Evolutionary conservation across 192 early-diverging fungal species (phyloP), one percentile per base, ranked within the genome.

Genomic region (Entomortierella lignicola): DNA sequence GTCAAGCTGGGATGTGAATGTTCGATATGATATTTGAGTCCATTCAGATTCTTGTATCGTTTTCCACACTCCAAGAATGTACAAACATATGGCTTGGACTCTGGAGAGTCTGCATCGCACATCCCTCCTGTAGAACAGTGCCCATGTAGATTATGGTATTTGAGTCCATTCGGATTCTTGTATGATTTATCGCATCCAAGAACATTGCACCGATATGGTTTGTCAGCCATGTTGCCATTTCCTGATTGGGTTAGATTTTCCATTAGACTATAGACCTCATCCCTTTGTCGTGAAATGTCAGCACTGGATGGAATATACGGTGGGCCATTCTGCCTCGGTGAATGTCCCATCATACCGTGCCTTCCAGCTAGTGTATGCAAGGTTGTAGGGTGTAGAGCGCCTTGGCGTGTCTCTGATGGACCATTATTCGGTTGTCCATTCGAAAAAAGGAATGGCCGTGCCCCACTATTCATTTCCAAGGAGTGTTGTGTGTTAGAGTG

Each of bases 81-180:
- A 74, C 97, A 98, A 37, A 84, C 82, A 75, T 91, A 93, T 1
- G 92, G 92, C 73, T 91, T 91, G 12, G 84, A 80, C 39, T 77
- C 81, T 2, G 82, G 85, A 15, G 82, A 82, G 52, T 54, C 89
- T 32, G 71, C 67, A 12, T 84, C 86, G 26, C 73, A 66, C 21
- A 82, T 31, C 26, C 65, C 63, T 11, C 67, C 71, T 68, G 88
- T 90, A 30, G 72, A 88, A 75, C 92, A 94, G 79, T 99, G 98
- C 20, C 96, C 96, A 72, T 99, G 98, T 62, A 93, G 87, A 71
- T 97, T 94, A 80, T 98, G 98, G 86, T 99, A 98, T 82, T 99
- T 99, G 56, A 98, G 88, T 10, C 97, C 96, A 53, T 97, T 97
- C 13, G 96, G 96, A 80, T 99, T 99, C 84, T 99, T 99, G 87